A percentile compares a stretch with the other conserved stretches of the same genome.
phyloP scores from a whole-genome alignment of 2,329 filamentous ascomycete species.

The Talaromyces sp. region DNA sequence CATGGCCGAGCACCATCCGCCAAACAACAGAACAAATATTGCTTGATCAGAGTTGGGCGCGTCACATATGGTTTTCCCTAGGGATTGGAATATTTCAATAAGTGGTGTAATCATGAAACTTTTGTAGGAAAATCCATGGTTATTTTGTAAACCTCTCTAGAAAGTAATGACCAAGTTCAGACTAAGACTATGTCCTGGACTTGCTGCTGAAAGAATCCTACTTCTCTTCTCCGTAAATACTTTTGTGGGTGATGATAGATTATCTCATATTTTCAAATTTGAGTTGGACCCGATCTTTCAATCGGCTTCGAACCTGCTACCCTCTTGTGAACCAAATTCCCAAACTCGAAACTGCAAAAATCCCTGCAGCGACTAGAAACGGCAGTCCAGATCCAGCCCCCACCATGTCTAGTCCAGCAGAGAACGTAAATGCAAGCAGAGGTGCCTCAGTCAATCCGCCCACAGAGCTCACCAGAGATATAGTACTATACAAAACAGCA shows the following conservation, averaged over 20 bases:
- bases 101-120: background rate
- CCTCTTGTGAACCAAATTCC: constrained; percentile 5
- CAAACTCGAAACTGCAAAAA: background rate
- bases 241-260: background rate
- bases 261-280: background rate
- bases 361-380: constrained; percentile 3
- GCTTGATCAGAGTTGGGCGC: background rate
- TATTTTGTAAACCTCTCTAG: too few relatives aligned
- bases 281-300: background rate
- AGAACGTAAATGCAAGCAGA: constrained; percentile 8
- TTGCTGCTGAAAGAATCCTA: background rate
- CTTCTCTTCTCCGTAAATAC: background rate
- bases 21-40: background rate
- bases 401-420: background rate
- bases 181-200: background rate
- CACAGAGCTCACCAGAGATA: background rate
- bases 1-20: background rate
- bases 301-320: background rate
- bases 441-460: background rate
- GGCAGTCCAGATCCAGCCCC: background rate
- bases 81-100: background rate
- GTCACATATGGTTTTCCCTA: background rate
- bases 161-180: background rate
- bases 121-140: background rate
- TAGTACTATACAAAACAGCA: background rate